Percentiles rank a stretch among this genome's conserved stretches.
Conservation (phyloP, 352 stramenopile species). For the Phytophthora kernoviae region DNA sequence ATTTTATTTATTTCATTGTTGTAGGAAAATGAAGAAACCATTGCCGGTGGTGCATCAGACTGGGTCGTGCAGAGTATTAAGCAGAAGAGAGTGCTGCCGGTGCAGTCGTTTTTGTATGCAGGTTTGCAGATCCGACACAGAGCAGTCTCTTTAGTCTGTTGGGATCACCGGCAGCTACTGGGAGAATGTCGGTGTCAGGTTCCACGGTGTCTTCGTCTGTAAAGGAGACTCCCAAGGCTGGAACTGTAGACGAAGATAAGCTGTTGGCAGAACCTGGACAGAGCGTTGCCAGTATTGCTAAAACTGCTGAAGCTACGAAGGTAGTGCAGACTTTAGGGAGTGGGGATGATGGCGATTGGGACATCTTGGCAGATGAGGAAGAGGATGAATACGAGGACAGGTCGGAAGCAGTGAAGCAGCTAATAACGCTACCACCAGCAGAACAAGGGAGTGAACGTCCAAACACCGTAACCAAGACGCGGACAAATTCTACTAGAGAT, state of each 20-base stretch:
- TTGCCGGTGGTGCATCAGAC: conserved; percentile 83
- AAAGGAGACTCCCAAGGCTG: not conserved
- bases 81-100: conserved; percentile 63
- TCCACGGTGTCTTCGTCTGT: not conserved
- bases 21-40: conserved; percentile 59
- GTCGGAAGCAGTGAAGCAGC: conserved; percentile 9
- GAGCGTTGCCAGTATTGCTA: too few species aligned
- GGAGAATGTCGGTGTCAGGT: too few species aligned
- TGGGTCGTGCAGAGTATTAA: conserved; percentile 94
- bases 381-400: conserved; percentile 9
- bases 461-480: conserved; percentile 5
- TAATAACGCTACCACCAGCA: conserved; percentile 3
- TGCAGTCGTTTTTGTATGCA: conserved; percentile 85
- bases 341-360: conserved; percentile 9
- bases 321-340: not conserved
- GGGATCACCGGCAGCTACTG: not conserved
- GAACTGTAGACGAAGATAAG: conserved; percentile 9
- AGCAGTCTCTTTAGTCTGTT: conserved; percentile 38
- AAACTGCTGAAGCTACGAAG: not conserved
- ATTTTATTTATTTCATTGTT: too few species aligned
- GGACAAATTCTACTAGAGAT: conserved; percentile 72
- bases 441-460: not conserved
- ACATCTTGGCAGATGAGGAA: conserved; percentile 13
- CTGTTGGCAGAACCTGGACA: too few species aligned
- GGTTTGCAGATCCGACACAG: conserved; percentile 80